Evolutionary conservation across 257 asterid genomes (phyloP).

Genomic region (Solanum chilense): DNA sequence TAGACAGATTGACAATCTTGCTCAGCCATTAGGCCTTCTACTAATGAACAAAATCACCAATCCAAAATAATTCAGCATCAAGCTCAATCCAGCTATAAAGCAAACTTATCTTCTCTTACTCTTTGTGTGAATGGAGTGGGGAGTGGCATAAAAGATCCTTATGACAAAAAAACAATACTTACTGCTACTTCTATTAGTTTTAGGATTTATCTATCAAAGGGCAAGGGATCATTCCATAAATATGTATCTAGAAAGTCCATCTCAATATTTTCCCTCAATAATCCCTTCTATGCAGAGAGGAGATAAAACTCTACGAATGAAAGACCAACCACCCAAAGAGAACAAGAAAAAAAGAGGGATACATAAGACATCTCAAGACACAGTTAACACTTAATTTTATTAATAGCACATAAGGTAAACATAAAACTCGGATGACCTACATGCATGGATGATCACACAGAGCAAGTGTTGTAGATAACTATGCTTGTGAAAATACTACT

Average conservation of each 20-base stretch:
- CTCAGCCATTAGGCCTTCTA: not conserved
- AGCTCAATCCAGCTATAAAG: not conserved
- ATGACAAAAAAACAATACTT: not conserved
- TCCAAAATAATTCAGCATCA: not conserved
- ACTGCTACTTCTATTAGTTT: not conserved
- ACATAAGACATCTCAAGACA: not conserved
- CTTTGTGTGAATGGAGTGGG: not conserved
- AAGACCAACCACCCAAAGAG: not conserved
- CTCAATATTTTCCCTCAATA: not conserved
- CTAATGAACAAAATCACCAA: not conserved
- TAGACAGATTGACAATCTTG: not conserved
- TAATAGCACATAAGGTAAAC: not conserved
- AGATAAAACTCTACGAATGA: not conserved
- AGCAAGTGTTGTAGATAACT: not conserved
- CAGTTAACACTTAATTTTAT: not conserved
- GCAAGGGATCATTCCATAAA: not conserved
- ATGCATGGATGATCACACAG: not conserved
- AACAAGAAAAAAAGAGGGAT: not conserved
- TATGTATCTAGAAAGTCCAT: not conserved
- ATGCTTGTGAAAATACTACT: not conserved
- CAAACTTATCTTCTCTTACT: not conserved
- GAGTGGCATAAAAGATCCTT: not conserved
- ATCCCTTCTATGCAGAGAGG: not conserved
- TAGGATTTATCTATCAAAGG: not conserved
- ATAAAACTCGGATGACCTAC: not conserved